Evolutionary conservation across 129 eudicot species (phyloP), one percentile per base, ranked within the genome.

Genomic region (Logfia minima): DNA sequence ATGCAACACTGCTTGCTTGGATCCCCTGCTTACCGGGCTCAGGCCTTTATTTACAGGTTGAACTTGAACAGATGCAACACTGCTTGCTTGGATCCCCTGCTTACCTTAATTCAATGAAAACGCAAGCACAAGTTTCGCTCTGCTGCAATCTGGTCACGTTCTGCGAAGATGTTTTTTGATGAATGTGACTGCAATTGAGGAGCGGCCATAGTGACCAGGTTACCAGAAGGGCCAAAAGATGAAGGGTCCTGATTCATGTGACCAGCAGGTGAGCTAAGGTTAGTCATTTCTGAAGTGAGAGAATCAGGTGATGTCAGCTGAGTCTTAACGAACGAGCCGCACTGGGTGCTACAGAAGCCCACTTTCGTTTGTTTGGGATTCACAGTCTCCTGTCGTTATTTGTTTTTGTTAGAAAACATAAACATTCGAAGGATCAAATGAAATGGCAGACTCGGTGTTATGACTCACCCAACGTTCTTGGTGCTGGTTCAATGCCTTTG

Each of bases 281-380:
- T 8, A 9, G 48, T 39, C 14, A 9, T 8, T 0, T 39, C 45
- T 39, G 45, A 10, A 39, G 45, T 2, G 45, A 39, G 45, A 39
- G 45, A 39, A 39, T 8, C 48, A 39, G 48, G 48, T 9, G 48
- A 39, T 39, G 13, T 39, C 48, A 39, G 13, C 14, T 2, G 13
- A 39, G 48, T 39, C 48, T 39, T 39, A 39, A 39, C 3, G 48
- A 39, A 9, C 48, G 1, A 39, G 13, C 48, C 14, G 3, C 48
- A 8, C 0, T 39, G 9, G 48, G 29, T n/a, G 29, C 64, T n/a
- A n/a, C 64, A 59, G 26, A 59, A 59, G 29, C 28, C 64, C 64
- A 17, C 64, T 59, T 59, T 59, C 64, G 22, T 24, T 59, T 59
- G 64, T 59, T 59, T 4, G 64, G 64, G 64, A 59, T 59, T 59